Percentiles rank a stretch among this genome's conserved stretches.
Evolutionary conservation across 2,329 filamentous ascomycete genomes (phyloP).

Genomic region (Epichloe scottii): DNA sequence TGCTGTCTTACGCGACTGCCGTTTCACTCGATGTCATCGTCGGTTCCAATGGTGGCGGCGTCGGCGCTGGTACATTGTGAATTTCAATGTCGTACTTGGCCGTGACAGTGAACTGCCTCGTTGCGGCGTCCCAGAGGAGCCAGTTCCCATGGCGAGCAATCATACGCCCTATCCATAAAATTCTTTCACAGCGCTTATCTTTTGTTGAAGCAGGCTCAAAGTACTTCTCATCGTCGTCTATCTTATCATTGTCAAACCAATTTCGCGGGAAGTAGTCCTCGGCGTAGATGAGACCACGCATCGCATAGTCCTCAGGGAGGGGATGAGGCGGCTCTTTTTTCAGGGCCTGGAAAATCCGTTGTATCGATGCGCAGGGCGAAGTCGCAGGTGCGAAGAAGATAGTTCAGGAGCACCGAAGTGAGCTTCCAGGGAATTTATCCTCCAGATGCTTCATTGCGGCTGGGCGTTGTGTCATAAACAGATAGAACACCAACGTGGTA

Average conservation of each 20-base stretch:
- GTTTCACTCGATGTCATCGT: not conserved
- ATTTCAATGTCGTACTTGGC: conserved; percentile 1
- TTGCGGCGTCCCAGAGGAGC: conserved; percentile 28
- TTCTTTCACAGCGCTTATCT: conserved; percentile 42
- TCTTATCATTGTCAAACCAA: conserved; percentile 45
- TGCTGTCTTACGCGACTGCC: not conserved
- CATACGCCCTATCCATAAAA: conserved; percentile 43
- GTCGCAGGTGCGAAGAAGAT: conserved; percentile 14
- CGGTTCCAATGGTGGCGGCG: not conserved
- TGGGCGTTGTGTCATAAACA: conserved; percentile 23
- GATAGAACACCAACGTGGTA: conserved; percentile 46
- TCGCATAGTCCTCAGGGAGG: conserved; percentile 55
- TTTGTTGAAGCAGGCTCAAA: conserved; percentile 49
- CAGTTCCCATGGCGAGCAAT: conserved; percentile 30
- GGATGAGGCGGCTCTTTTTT: conserved; percentile 36
- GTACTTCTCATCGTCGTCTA: conserved; percentile 56
- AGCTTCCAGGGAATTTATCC: conserved; percentile 39
- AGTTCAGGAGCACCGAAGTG: conserved; percentile 26
- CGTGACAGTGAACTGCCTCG: conserved; percentile 22
- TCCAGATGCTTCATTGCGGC: conserved; percentile 11
- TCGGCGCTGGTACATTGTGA: not conserved
- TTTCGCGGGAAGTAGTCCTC: conserved; percentile 43
- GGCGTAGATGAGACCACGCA: conserved; percentile 50
- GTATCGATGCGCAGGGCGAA: conserved; percentile 25
- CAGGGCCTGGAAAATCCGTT: conserved; percentile 33